phyloP scores from a whole-genome alignment of 169 alveolate genomes.

The Babesia divergens region DNA sequence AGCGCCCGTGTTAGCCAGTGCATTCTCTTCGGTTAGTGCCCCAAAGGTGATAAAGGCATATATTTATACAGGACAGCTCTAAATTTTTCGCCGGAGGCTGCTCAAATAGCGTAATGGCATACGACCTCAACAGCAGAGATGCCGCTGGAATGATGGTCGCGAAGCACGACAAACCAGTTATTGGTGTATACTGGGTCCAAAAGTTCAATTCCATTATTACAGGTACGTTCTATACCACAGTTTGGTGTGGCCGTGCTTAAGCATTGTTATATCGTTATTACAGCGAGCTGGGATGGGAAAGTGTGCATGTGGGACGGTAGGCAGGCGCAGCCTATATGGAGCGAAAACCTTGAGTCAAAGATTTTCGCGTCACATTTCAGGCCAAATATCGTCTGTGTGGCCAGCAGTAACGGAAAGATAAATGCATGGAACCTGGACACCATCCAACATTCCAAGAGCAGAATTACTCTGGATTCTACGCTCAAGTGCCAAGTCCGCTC shows the following conservation, averaged over 20 bases:
- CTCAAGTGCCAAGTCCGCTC: constrained; percentile 46
- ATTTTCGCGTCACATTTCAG: constrained; percentile 59
- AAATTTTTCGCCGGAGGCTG: constrained; percentile 66
- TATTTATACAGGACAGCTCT: constrained; percentile 22
- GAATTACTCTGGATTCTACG: constrained; percentile 45
- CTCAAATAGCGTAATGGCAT: constrained; percentile 47
- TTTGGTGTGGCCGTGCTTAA: background rate
- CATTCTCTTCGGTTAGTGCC: constrained; percentile 36
- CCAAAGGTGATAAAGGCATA: background rate
- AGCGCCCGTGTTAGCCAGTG: constrained; percentile 57
- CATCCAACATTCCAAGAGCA: constrained; percentile 42
- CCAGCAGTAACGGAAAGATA: constrained; percentile 41
- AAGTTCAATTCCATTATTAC: constrained; percentile 34
- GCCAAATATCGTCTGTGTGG: constrained; percentile 52
- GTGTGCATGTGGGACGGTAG: constrained; percentile 65
- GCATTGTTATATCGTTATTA: background rate
- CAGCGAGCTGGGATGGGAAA: constrained; percentile 63
- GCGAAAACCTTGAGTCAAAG: constrained; percentile 44
- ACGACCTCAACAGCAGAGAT: constrained; percentile 46
- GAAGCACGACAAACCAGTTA: constrained; percentile 57
- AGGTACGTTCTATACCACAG: background rate
- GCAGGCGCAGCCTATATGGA: constrained; percentile 59
- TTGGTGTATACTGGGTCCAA: constrained; percentile 57
- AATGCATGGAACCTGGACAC: constrained; percentile 56
- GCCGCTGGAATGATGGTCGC: constrained; percentile 55